Percentiles rank a stretch among this genome's conserved stretches.
Conservation (phyloP, 2,329 filamentous ascomycete species). For the Fusarium drepaniforme region DNA sequence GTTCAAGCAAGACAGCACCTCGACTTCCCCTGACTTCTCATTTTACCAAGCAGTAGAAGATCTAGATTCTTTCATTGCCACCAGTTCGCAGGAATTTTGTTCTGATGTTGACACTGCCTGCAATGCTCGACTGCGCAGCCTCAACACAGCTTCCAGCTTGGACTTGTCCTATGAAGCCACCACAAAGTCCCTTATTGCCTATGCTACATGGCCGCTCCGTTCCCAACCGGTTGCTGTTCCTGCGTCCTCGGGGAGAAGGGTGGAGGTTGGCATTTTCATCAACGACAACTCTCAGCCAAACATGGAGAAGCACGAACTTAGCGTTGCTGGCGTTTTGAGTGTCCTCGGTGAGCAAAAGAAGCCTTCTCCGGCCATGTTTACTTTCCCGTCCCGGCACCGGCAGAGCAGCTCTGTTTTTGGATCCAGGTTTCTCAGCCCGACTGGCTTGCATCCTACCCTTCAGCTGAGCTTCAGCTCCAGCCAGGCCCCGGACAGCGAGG, state of each 20-base stretch:
- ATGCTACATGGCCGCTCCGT: constrained; percentile 71
- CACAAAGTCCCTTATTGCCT: constrained; percentile 74
- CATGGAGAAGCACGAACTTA: constrained; percentile 78
- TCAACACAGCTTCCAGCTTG: constrained; percentile 70
- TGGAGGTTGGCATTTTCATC: constrained; percentile 86
- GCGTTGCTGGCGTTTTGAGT: constrained; percentile 81
- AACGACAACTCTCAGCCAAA: constrained; percentile 67
- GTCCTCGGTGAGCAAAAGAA: constrained; percentile 81
- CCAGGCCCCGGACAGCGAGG: constrained; percentile 62
- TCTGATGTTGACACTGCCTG: constrained; percentile 60
- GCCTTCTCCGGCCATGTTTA: constrained; percentile 83
- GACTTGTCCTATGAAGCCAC: constrained; percentile 83
- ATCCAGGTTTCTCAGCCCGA: constrained; percentile 75
- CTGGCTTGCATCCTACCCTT: constrained; percentile 86
- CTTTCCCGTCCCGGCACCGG: constrained; percentile 83
- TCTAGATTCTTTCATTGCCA: constrained; percentile 66
- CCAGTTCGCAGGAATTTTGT: constrained; percentile 67
- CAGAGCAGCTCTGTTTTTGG: constrained; percentile 70
- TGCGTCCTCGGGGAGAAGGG: constrained; percentile 62
- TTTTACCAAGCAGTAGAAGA: constrained; percentile 76
- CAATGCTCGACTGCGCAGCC: constrained; percentile 55
- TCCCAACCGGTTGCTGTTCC: constrained; percentile 56
- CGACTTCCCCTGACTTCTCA: constrained; percentile 70
- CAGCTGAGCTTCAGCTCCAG: constrained; percentile 72
- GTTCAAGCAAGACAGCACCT: constrained; percentile 47